Conservation (phyloP, 2,329 filamentous ascomycete genomes). For the Apiospora rasikravindrae region DNA sequence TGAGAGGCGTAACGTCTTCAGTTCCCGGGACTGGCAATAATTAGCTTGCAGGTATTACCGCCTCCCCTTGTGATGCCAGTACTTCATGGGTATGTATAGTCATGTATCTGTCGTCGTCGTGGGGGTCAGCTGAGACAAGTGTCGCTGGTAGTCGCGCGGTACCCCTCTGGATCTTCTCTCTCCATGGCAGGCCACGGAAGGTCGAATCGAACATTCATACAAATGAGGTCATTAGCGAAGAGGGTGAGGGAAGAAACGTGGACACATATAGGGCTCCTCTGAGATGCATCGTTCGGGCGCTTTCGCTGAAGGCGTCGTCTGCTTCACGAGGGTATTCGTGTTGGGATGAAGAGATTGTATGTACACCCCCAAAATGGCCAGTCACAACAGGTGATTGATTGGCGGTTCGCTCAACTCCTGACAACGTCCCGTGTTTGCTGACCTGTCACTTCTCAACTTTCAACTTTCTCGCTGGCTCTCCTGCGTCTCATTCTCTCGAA, state of each 20-base stretch:
- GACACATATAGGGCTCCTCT: background rate
- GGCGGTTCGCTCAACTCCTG: slow-evolving; percentile 17
- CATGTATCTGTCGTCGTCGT: background rate
- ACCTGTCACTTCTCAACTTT: slow-evolving; percentile 21
- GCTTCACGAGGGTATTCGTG: background rate
- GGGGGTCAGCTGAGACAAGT: slow-evolving; percentile 9
- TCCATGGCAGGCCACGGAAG: background rate
- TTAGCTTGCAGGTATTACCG: background rate
- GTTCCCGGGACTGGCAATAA: background rate
- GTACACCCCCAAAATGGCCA: background rate
- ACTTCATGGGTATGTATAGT: background rate
- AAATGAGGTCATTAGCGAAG: background rate
- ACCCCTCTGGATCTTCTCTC: background rate
- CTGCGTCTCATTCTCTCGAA: background rate
- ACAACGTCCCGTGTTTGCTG: slow-evolving; percentile 21
- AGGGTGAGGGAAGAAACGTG: background rate
- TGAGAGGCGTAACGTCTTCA: background rate
- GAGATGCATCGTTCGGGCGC: background rate
- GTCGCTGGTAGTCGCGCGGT: background rate
- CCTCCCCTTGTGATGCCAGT: background rate
- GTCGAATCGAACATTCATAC: background rate
- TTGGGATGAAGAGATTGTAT: background rate
- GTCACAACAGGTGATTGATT: slow-evolving; percentile 17
- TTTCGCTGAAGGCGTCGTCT: background rate
- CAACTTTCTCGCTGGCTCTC: background rate